These are phyloP conservation scores for Cadophora sp. DNA, from an alignment of 2,329 filamentous ascomycete species.

Conservation along the genomic window DNA sequence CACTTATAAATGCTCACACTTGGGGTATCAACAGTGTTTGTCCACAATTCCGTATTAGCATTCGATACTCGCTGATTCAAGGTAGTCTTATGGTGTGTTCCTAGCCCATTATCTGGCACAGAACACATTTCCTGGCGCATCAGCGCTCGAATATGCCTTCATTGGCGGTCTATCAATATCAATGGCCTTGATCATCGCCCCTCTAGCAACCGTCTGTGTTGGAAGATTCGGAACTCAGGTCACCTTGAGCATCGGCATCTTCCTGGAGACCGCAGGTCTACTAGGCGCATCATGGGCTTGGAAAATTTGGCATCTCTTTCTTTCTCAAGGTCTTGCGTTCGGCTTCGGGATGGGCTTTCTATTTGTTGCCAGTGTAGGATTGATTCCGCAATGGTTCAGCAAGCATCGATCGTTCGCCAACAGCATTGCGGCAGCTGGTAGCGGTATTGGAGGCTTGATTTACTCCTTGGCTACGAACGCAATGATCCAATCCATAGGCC, in stretches of 20 bases:
- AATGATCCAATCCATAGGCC: conserved; percentile 59
- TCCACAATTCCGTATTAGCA: conserved; percentile 1
- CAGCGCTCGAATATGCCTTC: conserved; percentile 74
- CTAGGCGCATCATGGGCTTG: conserved; percentile 73
- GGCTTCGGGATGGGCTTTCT: conserved; percentile 81
- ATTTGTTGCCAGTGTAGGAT: conserved; percentile 69
- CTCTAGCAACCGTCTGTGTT: conserved; percentile 55
- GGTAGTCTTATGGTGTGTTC: conserved; percentile 72
- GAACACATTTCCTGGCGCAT: conserved; percentile 67
- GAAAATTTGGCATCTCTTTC: conserved; percentile 76
- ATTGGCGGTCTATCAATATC: conserved; percentile 75
- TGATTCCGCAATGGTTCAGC: conserved; percentile 68
- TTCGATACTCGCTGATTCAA: conserved; percentile 20
- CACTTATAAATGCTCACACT: conserved; percentile 54
- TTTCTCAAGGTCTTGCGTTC: conserved; percentile 77
- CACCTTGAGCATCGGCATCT: conserved; percentile 68
- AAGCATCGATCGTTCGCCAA: conserved; percentile 62
- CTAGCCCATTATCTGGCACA: conserved; percentile 76
- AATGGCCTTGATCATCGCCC: conserved; percentile 70
- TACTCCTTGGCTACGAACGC: conserved; percentile 60
- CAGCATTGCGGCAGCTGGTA: conserved; percentile 70
- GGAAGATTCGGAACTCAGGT: conserved; percentile 67
- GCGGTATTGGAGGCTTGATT: conserved; percentile 71
- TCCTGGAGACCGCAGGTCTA: conserved; percentile 68
- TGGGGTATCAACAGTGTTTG: conserved; percentile 49